Base-by-base conservation (phyloP, 768 basidiomycete species). In the Cystofilobasidium macerans region DNA sequence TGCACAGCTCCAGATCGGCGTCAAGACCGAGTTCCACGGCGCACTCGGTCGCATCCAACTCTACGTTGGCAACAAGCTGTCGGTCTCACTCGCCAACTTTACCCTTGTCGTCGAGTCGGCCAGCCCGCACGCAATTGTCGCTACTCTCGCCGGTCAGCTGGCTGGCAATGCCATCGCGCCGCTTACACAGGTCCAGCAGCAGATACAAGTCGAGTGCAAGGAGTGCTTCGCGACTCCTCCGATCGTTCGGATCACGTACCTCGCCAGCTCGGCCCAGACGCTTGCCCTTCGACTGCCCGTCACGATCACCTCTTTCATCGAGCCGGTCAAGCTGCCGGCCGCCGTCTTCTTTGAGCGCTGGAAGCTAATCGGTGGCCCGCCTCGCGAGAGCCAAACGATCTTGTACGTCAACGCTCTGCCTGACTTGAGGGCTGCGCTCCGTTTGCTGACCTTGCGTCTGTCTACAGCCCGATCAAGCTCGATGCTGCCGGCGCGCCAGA, bases 291-390 rank as follows among this genome's bases (percentile, higher is more conserved):
- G 85, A 57, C 80, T 99, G 30, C 95, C 95, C 14, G 83, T 99
- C 70, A 82, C 88, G 51, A 72, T 95, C 64, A 86, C 86, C 45
- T 91, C 94, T 76, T 99, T 99, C 76, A 82, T 98, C 64, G 94
- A 95, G 73, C 88, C 89, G 30, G 93, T 97, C 70, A 86, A 85
- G 72, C 82, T 99, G 38, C 84, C 83, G 14, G 80, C 82, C 68
- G 78, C 82, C 0, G 89, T 95, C 71, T 99, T 98, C 81, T 99
- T 98, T 77, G 93, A 97, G 76, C 81, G 95, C 60, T 99, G 95
- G 95, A 93, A 91, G 76, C 78, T 95, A 71, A 98, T 98, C 60
- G 95, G 95, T 9, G 95, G 95, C 0, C 81, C 90, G 16, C 95
- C 95, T 33, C 83, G 93, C 58, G 95, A 99, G 78, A 84, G 87